phyloP scores from a whole-genome alignment of 805 yeast genomes.

The Kluyveromyces siamensis region DNA sequence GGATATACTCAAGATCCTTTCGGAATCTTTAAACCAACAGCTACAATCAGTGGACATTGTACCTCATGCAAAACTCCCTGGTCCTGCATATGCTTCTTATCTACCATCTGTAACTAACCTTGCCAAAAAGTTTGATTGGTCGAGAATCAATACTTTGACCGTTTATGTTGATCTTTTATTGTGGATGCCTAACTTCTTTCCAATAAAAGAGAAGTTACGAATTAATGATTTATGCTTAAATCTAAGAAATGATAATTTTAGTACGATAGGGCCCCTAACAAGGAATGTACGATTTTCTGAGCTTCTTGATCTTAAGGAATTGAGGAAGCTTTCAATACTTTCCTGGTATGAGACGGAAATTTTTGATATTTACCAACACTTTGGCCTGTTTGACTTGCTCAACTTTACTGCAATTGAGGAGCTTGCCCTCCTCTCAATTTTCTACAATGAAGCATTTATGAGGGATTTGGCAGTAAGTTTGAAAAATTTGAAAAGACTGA shows the following conservation, averaged over 20 bases:
- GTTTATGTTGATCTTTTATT: conserved; percentile 21
- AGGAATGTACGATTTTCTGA: conserved; percentile 12
- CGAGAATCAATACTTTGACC: conserved; percentile 14
- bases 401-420: conserved; percentile 25
- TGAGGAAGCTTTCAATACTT: conserved; percentile 27
- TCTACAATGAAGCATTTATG: conserved; percentile 16
- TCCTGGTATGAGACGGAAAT: conserved; percentile 30
- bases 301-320: conserved; percentile 22
- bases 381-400: conserved; percentile 23
- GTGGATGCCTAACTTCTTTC: conserved; percentile 12
- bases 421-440: conserved; percentile 28
- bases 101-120: not conserved
- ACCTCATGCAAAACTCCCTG: conserved; percentile 21
- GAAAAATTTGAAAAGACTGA: conserved; percentile 20
- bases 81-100: conserved; percentile 5
- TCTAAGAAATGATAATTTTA: conserved; percentile 19
- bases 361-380: conserved; percentile 16
- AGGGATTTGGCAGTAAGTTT: conserved; percentile 20
- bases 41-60: conserved; percentile 16
- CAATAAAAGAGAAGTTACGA: conserved; percentile 8
- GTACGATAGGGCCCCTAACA: conserved; percentile 8
- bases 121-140: conserved; percentile 9
- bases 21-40: conserved; percentile 3
- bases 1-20: conserved; percentile 10
- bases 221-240: conserved; percentile 19